Conservation (phyloP, 1,284 basidiomycete genomes). For the Cryptococcus floricola region DNA sequence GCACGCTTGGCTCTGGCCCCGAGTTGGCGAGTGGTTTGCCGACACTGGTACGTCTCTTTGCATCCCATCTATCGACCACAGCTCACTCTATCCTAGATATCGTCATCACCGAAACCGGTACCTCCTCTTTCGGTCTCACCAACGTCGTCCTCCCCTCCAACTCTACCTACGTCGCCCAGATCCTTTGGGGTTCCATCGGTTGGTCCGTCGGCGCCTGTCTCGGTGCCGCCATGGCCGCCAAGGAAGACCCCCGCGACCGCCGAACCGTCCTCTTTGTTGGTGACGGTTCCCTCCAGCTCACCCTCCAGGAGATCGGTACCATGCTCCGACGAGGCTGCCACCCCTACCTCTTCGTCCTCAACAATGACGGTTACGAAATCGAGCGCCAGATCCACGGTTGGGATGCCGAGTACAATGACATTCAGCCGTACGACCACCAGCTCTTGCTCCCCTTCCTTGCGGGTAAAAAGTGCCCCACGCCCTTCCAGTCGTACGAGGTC, state of each 20-base stretch:
- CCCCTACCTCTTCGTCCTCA: slow-evolving; percentile 61
- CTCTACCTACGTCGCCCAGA: slow-evolving; percentile 64
- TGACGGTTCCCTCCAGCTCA: slow-evolving; percentile 53
- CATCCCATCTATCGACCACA: background rate
- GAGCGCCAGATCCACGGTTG: slow-evolving; percentile 61
- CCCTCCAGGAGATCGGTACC: slow-evolving; percentile 53
- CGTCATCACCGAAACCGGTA: slow-evolving; percentile 74
- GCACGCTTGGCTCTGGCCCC: slow-evolving; percentile 83
- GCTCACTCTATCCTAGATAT: slow-evolving; percentile 53
- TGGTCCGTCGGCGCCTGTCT: slow-evolving; percentile 56
- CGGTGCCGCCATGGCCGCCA: slow-evolving; percentile 60
- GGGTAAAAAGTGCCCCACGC: slow-evolving; percentile 34
- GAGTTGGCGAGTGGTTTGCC: slow-evolving; percentile 71
- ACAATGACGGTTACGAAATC: slow-evolving; percentile 86
- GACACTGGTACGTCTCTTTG: slow-evolving; percentile 52
- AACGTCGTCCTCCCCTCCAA: slow-evolving; percentile 70
- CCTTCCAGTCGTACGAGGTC: slow-evolving; percentile 39
- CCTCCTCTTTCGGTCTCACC: slow-evolving; percentile 65
- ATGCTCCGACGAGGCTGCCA: slow-evolving; percentile 50
- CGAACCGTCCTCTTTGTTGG: slow-evolving; percentile 83
- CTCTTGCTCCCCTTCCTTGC: slow-evolving; percentile 46
- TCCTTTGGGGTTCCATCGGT: slow-evolving; percentile 48
- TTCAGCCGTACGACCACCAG: slow-evolving; percentile 48
- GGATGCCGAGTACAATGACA: slow-evolving; percentile 51
- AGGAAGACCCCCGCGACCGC: slow-evolving; percentile 58